phyloP scores from a whole-genome alignment of 148 eudicot species.

The Rhododendron williamsianum region DNA sequence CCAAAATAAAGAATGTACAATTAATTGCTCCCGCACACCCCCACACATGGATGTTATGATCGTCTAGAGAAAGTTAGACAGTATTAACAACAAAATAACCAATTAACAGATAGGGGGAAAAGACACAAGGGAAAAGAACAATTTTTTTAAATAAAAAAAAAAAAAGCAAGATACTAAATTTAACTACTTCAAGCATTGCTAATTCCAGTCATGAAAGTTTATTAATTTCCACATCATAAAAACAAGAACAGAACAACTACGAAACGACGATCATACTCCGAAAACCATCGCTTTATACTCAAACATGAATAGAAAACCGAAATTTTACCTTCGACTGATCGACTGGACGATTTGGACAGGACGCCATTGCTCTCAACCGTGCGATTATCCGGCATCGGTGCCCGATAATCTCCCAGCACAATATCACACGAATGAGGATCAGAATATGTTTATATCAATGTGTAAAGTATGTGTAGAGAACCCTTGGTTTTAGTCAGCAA shows the following conservation, averaged over 20 bases:
- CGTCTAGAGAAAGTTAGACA: neutral
- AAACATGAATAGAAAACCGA: constrained; percentile 1
- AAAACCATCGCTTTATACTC: constrained; percentile 8
- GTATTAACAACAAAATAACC: neutral
- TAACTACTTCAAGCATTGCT: constrained; percentile 6
- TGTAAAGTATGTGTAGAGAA: neutral
- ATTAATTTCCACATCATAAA: neutral
- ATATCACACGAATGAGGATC: neutral
- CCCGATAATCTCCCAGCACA: neutral
- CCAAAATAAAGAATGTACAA: neutral
- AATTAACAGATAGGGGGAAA: neutral
- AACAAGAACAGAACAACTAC: neutral
- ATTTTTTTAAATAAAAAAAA: neutral
- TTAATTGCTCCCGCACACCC: neutral
- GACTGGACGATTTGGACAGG: constrained; percentile 16
- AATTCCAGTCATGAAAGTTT: neutral
- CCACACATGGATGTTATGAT: neutral
- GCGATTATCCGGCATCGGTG: constrained; percentile 55
- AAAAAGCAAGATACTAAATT: neutral
- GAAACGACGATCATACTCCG: constrained; percentile 1
- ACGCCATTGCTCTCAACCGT: constrained; percentile 43
- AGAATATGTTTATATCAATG: neutral
- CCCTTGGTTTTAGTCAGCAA: constrained; percentile 5
- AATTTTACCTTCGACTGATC: constrained; percentile 41
- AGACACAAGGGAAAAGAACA: neutral